Evolutionary conservation across 1,284 basidiomycete genomes (phyloP), one percentile per base, ranked within the genome.

Genomic region (Boletus chippewaensis): DNA sequence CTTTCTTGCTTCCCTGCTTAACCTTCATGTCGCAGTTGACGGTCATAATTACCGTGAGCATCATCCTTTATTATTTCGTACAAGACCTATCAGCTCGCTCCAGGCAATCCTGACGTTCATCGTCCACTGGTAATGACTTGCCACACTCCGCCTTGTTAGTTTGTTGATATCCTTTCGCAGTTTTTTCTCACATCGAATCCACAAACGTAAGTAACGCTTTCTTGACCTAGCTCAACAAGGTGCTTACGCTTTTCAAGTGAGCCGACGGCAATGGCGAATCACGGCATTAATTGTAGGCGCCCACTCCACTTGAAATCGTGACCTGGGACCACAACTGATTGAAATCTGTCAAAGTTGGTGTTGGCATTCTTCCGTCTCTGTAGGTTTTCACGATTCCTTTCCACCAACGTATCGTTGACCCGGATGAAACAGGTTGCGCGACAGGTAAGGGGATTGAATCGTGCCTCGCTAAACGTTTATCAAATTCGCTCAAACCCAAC

Each of bases 11-110:
- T 26, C 12, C 16, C 38, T 5, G 22, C 24, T 52, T 45, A 22
- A 59, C 40, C 40, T 26, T 22, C 38, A 7, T 16, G 12, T 45
- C 16, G 7, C 5, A 80, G 78, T 51, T 77, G 39, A 75, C 77
- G 4, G 71, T 78, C 26, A 67, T 70, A 12, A 60, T 63, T 32
- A 80, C 78, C 8, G 77, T 75, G 61, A 58, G 67, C 38, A 12
- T 24, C 2, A 20, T 7, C 4, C 10, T 12, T 2, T 34, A 12
- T 41, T 32, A 4, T 31, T 39, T 34, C 45, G 15, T 4, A 9
- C 22, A 16, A 4, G 18, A 5, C 9, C 43, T 50, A 29, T 57
- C 15, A 40, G 2, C 15, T 15, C 1, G 4, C 0, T 32, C 43
- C 62, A 74, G 76, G 65, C 67, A 9, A 39, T 62, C 34, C 44